Evolutionary conservation across 768 basidiomycete species (phyloP), one percentile per base, ranked within the genome.

Genomic region (Kwoniella botswanensis): DNA sequence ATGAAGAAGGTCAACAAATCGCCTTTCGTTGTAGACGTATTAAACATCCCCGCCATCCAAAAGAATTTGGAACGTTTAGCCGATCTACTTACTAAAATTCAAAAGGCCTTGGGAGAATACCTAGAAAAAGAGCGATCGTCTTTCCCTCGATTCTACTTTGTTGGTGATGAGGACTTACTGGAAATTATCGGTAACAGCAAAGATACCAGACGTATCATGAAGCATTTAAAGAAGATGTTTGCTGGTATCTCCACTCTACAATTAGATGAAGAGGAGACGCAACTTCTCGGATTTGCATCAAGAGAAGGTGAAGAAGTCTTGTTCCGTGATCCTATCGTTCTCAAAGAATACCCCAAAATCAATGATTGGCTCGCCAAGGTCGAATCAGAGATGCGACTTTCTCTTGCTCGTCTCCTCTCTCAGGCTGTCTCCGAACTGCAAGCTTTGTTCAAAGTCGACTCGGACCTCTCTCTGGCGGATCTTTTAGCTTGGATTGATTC

Each of bases 1-100:
- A 98, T 99, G 97, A 98, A 98, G 87, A 96, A 96, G 84, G 97
- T 99, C 69, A 95, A 96, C 89, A 98, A 98, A 85, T 98, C 96
- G 15, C 95, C 97, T 0, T 96, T 98, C 83, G 91, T 98, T 55
- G 86, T 98, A 61, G 97, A 99, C 78, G 94, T 99, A 67, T 89
- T 98, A 88, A 95, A 95, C 81, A 96, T 98, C 74, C 91, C 89
- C 70, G 92, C 92, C 41, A 92, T 99, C 68, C 97, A 99, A 85
- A 98, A 99, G 86, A 94, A 92, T 74, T 86, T 99, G 74, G 97
- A 99, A 84, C 93, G 97, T 65, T 88, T 99, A 12, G 93, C 95
- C 0, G 97, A 99, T 76, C 87, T 98, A 43, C 86, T 99, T 65
- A 93, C 92, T 86, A 98, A 99, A 87, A 99, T 99, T 59, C 97